Percentiles rank a stretch among this genome's conserved stretches.
phyloP scores from a whole-genome alignment of 148 eudicot genomes.

The Tetragonia tetragonoides region DNA sequence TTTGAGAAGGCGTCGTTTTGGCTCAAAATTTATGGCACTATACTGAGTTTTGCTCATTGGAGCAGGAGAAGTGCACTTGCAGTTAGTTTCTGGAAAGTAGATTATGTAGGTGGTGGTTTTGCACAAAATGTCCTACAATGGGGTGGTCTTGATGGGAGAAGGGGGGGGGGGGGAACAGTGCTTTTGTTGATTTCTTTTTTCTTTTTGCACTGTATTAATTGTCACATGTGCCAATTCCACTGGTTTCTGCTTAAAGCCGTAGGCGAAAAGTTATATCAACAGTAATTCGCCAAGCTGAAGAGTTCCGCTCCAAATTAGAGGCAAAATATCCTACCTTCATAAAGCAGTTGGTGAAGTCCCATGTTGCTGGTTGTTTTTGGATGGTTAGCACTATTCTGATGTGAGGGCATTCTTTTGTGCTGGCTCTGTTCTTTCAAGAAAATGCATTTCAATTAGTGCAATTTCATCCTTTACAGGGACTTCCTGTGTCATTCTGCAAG shows the following conservation, averaged over 20 bases:
- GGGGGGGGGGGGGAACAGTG: neutral
- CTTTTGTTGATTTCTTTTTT: neutral
- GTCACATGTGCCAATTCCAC: neutral
- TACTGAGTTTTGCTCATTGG: neutral
- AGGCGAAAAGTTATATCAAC: constrained; percentile 20
- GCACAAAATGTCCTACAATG: neutral
- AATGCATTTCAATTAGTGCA: neutral
- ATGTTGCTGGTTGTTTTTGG: constrained; percentile 21
- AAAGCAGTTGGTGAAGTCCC: constrained; percentile 11
- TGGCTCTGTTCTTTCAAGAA: neutral
- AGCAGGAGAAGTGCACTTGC: neutral
- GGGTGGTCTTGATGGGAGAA: neutral
- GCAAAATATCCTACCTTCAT: constrained; percentile 20
- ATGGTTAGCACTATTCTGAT: constrained; percentile 24
- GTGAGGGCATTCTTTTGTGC: neutral
- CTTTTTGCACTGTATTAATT: neutral
- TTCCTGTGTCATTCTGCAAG: constrained; percentile 52
- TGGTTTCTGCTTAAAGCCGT: neutral
- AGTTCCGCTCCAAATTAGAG: constrained; percentile 9
- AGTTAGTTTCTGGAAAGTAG: neutral
- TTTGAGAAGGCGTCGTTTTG: neutral
- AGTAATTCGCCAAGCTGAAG: constrained; percentile 17
- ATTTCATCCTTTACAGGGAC: constrained; percentile 42
- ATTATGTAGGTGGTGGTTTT: neutral
- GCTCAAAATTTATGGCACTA: neutral